These are phyloP conservation scores for Peronospora farinosa DNA, from an alignment of 352 stramenopile species.

Conservation along the genomic window DNA sequence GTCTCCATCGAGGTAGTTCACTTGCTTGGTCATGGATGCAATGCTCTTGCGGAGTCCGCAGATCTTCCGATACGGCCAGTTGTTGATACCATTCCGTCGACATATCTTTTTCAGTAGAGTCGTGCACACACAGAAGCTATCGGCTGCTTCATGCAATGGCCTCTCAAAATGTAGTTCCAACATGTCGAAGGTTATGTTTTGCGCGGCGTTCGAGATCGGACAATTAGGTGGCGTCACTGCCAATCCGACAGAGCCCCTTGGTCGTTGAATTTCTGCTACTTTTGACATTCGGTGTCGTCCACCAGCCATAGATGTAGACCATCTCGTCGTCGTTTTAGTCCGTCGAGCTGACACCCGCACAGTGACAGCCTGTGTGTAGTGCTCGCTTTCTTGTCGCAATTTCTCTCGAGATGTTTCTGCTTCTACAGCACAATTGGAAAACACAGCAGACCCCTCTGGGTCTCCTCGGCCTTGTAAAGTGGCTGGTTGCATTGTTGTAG, in stretches of 20 bases:
- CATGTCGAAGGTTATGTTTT: conserved; percentile 50
- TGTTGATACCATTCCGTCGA: conserved; percentile 50
- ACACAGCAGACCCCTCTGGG: conserved; percentile 3
- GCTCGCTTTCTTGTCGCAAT: conserved; percentile 2
- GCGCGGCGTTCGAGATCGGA: conserved; percentile 41
- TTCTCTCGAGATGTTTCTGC: background rate
- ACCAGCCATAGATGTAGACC: conserved; percentile 21
- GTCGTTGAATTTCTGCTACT: conserved; percentile 1
- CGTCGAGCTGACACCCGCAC: conserved; percentile 21
- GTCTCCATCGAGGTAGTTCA: conserved; percentile 56
- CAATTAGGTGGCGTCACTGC: conserved; percentile 10
- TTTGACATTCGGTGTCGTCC: conserved; percentile 2
- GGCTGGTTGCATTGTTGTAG: conserved; percentile 5
- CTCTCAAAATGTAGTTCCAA: conserved; percentile 53
- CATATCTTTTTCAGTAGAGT: conserved; percentile 70
- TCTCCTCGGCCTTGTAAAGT: conserved; percentile 4
- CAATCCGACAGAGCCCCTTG: background rate
- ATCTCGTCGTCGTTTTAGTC: conserved; percentile 27
- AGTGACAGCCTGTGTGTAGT: background rate
- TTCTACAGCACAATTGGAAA: background rate
- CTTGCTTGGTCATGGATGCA: conserved; percentile 51
- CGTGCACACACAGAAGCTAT: conserved; percentile 55
- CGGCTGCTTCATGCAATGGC: conserved; percentile 43
- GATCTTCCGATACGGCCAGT: conserved; percentile 60
- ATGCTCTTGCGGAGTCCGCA: conserved; percentile 52